phyloP scores from a whole-genome alignment of 2,329 filamentous ascomycete genomes.

The Xylariaceae sp. region DNA sequence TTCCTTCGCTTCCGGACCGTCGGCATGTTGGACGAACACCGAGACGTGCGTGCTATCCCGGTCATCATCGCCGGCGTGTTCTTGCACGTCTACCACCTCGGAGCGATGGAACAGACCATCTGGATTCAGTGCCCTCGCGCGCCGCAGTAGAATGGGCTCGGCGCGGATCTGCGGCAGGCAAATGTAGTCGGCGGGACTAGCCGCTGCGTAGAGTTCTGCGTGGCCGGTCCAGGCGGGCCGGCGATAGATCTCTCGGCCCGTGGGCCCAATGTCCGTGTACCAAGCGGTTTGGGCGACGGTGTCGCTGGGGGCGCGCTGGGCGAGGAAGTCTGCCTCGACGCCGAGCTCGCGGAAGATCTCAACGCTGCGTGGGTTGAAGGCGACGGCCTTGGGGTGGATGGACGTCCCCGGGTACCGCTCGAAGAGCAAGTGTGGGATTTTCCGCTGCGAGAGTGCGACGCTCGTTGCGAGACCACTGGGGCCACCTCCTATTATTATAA shows the following conservation, averaged over 20 bases:
- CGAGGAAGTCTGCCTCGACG: slow-evolving; percentile 5
- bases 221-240: slow-evolving; percentile 36
- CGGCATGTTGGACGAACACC: slow-evolving; percentile 24
- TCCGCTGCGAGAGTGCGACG: slow-evolving; percentile 17
- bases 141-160: slow-evolving; percentile 38
- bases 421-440: slow-evolving; percentile 17
- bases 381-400: slow-evolving; percentile 16
- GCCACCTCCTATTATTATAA: slow-evolving; percentile 4
- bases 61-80: slow-evolving; percentile 16
- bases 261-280: slow-evolving; percentile 37
- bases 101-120: slow-evolving; percentile 31
- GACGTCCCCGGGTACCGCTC: slow-evolving; percentile 20
- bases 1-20: slow-evolving; percentile 9
- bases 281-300: slow-evolving; percentile 29
- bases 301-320: neutral
- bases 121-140: slow-evolving; percentile 37
- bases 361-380: slow-evolving; percentile 7
- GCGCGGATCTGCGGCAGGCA: slow-evolving; percentile 41
- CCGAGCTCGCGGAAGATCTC: slow-evolving; percentile 11
- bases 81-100: slow-evolving; percentile 33
- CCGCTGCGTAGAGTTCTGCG: slow-evolving; percentile 28
- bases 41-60: neutral
- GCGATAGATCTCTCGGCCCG: slow-evolving; percentile 34
- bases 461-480: slow-evolving; percentile 16
- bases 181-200: slow-evolving; percentile 34